phyloP scores from a whole-genome alignment of 768 basidiomycete genomes.

The Xerocomellus amylosporus region DNA sequence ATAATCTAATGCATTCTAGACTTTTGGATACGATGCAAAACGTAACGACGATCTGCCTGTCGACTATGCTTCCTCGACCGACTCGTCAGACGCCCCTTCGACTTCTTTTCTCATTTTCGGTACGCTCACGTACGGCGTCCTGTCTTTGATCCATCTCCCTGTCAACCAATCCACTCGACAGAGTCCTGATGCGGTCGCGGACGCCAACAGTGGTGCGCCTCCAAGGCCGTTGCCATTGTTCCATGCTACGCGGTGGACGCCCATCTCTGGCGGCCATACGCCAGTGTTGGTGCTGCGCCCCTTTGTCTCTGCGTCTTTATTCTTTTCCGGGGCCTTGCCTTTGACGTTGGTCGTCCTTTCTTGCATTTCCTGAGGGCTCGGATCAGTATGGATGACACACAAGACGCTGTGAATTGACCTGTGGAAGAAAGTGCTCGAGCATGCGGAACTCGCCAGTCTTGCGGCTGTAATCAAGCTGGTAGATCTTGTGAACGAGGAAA shows the following conservation, averaged over 20 bases:
- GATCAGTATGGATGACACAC: not conserved
- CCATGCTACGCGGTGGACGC: slow-evolving; percentile 79
- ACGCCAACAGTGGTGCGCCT: slow-evolving; percentile 61
- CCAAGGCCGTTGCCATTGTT: slow-evolving; percentile 70
- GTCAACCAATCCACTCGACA: slow-evolving; percentile 79
- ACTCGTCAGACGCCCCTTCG: slow-evolving; percentile 39
- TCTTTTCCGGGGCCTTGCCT: slow-evolving; percentile 30
- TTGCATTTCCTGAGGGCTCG: slow-evolving; percentile 44
- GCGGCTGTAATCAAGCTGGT: slow-evolving; percentile 84
- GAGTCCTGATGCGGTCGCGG: slow-evolving; percentile 79
- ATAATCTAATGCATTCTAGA: not conserved
- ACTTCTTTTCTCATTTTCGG: slow-evolving; percentile 60
- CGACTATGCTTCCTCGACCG: slow-evolving; percentile 22
- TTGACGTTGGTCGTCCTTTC: slow-evolving; percentile 35
- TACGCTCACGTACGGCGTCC: slow-evolving; percentile 63
- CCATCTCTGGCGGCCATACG: slow-evolving; percentile 78
- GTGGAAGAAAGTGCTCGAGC: slow-evolving; percentile 82
- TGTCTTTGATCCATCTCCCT: slow-evolving; percentile 71
- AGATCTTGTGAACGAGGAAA: slow-evolving; percentile 76
- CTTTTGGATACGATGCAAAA: not conserved
- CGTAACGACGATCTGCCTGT: no score
- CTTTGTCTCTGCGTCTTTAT: slow-evolving; percentile 18
- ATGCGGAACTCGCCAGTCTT: slow-evolving; percentile 75
- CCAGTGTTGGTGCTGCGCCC: slow-evolving; percentile 44
- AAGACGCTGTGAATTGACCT: slow-evolving; percentile 38